Conservation (phyloP, 2,329 filamentous ascomycete species). For the Aschersonia sp. region DNA sequence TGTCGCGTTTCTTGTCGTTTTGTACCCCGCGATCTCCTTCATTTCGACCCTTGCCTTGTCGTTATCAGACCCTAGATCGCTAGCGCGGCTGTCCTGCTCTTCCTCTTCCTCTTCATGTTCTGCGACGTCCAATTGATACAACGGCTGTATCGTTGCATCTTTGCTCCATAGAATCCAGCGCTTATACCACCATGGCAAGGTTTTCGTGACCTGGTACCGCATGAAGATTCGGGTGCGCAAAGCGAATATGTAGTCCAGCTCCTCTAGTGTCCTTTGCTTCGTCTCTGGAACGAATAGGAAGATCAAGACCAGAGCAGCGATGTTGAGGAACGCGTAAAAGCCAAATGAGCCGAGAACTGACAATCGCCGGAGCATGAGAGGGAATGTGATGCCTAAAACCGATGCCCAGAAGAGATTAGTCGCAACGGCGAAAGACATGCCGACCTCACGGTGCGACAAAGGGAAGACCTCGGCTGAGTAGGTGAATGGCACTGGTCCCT, state of each 20-base stretch:
- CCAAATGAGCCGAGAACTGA: slow-evolving; percentile 35
- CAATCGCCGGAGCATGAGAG: slow-evolving; percentile 33
- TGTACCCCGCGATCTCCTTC: slow-evolving; percentile 20
- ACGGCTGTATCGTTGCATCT: slow-evolving; percentile 21
- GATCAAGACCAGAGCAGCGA: slow-evolving; percentile 39
- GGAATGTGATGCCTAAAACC: slow-evolving; percentile 49
- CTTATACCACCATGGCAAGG: slow-evolving; percentile 46
- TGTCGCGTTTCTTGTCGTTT: slow-evolving; percentile 8
- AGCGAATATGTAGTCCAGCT: slow-evolving; percentile 46
- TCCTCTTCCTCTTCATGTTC: slow-evolving; percentile 14
- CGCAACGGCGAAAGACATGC: slow-evolving; percentile 56
- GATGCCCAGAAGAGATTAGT: slow-evolving; percentile 48
- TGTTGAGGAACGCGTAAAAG: slow-evolving; percentile 40
- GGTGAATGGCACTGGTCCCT: slow-evolving; percentile 53
- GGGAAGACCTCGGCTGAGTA: slow-evolving; percentile 59
- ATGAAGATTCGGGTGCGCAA: slow-evolving; percentile 43
- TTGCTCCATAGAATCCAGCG: slow-evolving; percentile 39
- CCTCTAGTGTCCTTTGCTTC: slow-evolving; percentile 37
- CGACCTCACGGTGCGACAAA: slow-evolving; percentile 54
- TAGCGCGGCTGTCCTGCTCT: slow-evolving; percentile 12
- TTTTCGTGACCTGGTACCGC: slow-evolving; percentile 40
- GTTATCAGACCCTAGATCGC: slow-evolving; percentile 17
- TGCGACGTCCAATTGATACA: slow-evolving; percentile 25
- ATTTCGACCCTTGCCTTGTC: slow-evolving; percentile 24
- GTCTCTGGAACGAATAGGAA: slow-evolving; percentile 45